These are phyloP conservation scores for Phaeosphaeriaceae sp. DNA, from an alignment of 2,329 filamentous ascomycete species.

Conservation along the genomic window DNA sequence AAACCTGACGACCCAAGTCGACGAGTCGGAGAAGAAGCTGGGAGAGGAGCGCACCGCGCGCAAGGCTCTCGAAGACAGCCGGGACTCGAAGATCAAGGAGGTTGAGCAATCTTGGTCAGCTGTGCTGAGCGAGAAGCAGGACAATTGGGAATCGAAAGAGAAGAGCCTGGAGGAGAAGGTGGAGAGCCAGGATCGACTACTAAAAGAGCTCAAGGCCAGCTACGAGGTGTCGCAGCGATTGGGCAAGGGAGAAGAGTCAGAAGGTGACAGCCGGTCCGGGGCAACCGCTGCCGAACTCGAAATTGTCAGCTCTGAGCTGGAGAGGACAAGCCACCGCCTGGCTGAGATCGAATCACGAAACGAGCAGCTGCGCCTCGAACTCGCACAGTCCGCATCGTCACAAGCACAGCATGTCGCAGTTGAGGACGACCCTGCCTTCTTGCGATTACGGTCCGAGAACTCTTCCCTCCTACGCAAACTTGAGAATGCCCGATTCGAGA, in stretches of 20 bases:
- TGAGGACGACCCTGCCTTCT: slow-evolving; percentile 88
- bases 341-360: slow-evolving; percentile 94
- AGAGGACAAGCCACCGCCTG: slow-evolving; percentile 83
- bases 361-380: slow-evolving; percentile 87
- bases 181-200: slow-evolving; percentile 87
- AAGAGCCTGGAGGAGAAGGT: slow-evolving; percentile 89
- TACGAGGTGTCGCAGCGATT: slow-evolving; percentile 95
- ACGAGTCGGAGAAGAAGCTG: slow-evolving; percentile 81
- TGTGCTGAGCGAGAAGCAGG: slow-evolving; percentile 89
- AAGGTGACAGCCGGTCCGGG: slow-evolving; percentile 64
- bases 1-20: slow-evolving; percentile 78
- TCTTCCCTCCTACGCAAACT: slow-evolving; percentile 88
- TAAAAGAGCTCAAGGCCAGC: slow-evolving; percentile 95
- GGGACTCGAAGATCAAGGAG: slow-evolving; percentile 84
- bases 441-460: slow-evolving; percentile 91
- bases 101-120: slow-evolving; percentile 89
- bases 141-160: slow-evolving; percentile 96
- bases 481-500: slow-evolving; percentile 82
- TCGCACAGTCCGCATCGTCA: slow-evolving; percentile 86
- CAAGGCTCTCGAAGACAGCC: slow-evolving; percentile 75
- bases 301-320: slow-evolving; percentile 88
- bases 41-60: slow-evolving; percentile 77
- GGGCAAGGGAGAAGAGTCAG: slow-evolving; percentile 71
- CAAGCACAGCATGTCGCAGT: slow-evolving; percentile 66
- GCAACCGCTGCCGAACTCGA: slow-evolving; percentile 91